Evolutionary conservation across 78 protist species (phyloP).

Genomic region (Dictyostelium discoideum): DNA sequence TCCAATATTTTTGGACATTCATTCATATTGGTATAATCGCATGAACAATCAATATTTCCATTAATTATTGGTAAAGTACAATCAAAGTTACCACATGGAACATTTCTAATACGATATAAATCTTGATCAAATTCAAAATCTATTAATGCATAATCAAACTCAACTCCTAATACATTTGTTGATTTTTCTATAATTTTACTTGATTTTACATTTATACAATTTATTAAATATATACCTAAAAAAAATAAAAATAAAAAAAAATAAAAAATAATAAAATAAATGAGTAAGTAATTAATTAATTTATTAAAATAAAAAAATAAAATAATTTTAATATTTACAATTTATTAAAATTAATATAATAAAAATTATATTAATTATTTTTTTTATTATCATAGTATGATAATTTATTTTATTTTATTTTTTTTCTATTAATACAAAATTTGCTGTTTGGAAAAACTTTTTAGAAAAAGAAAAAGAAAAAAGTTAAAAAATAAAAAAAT

Average conservation of each 20-base stretch:
- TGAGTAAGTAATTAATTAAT: too few relatives aligned
- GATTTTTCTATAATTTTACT: conserved; percentile 1
- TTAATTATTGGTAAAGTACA: neutral
- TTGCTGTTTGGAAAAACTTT: neutral
- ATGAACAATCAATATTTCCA: conserved; percentile 15
- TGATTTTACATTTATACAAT: conserved; percentile 4
- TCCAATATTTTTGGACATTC: neutral
- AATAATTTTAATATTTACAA: neutral
- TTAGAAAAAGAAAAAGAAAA: too few relatives aligned
- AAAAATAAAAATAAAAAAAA: neutral
- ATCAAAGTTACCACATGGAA: conserved; percentile 38
- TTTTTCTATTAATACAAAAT: neutral
- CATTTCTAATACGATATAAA: neutral
- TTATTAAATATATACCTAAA: neutral
- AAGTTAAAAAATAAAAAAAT: too few relatives aligned
- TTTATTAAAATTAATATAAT: neutral
- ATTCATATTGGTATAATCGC: conserved; percentile 34
- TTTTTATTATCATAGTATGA: neutral
- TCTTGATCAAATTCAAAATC: conserved; percentile 49
- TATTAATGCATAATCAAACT: conserved; percentile 55
- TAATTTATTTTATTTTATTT: neutral
- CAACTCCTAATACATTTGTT: conserved; percentile 39
- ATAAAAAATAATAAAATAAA: neutral
- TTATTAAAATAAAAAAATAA: neutral
- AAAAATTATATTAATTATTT: neutral